Base-by-base conservation (phyloP, 371 early-diverging fungal genomes). In the Actinomucor elegans region DNA sequence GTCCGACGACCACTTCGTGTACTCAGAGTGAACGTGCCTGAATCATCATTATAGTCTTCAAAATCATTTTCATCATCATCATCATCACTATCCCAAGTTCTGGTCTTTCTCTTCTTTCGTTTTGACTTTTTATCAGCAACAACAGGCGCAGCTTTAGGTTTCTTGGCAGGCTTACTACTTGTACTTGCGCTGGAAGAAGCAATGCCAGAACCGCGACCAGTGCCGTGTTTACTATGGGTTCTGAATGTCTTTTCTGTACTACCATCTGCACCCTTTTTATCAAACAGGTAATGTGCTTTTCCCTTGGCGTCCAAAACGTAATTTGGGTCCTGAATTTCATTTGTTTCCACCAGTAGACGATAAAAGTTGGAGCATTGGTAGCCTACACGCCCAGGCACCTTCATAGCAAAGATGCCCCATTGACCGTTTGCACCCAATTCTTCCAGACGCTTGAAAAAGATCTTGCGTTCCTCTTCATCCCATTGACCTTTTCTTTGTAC, bases 331-430 rank as follows among this genome's bases (percentile, higher is more conserved):
- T 83, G 70, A 44, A 94, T 84, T 61, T 93, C 83, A 14, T 88
- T 85, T 32, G 86, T 90, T 66, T 93, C 91, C 4, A 96, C 83
- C 40, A 96, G 73, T 31, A 86, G 70, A 17, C 96, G 87, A 66
- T 96, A 96, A 66, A 91, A 96, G 67, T 94, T 96, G 28, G 95
- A 93, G 67, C 96, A 96, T 86, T 95, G 96, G 61, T 96, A 96
- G 5, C 96, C 96, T 15, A 96, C 96, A 17, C 96, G 86, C 11
- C 96, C 96, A 8, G 96, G 94, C 29, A 96, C 90, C 12, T 89
- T 81, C 90, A 93, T 94, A 20, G 93, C 91, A 66, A 96, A 96
- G 40, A 96, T 84, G 26, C 96, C 95, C 95, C 96, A 96, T 67
- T 96, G 94, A 7, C 95, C 95, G 56, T 93, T 90, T 18, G 94